Percentiles rank a stretch among this genome's conserved stretches.
phyloP scores from a whole-genome alignment of 805 yeast genomes.

The Pichia ethanolica region DNA sequence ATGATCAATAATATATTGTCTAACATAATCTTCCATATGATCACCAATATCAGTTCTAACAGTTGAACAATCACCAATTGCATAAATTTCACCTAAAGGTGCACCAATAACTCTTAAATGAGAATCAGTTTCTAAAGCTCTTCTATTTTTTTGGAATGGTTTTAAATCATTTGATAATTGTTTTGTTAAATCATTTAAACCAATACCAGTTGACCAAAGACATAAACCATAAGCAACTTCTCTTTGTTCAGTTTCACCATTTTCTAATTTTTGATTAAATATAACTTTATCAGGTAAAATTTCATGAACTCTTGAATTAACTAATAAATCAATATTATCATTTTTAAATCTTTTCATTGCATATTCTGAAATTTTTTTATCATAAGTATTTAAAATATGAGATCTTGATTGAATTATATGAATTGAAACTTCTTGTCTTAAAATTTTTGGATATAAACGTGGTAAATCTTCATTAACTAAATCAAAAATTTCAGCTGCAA shows the following conservation, averaged over 20 bases:
- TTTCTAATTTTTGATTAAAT: conserved; percentile 42
- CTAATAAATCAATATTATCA: conserved; percentile 62
- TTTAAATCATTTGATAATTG: conserved; percentile 43
- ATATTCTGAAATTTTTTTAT: conserved; percentile 60
- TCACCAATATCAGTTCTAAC: conserved; percentile 56
- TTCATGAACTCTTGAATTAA: conserved; percentile 81
- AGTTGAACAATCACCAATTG: conserved; percentile 58
- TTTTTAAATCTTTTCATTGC: conserved; percentile 68
- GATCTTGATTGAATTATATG: conserved; percentile 88
- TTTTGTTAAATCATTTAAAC: conserved; percentile 55
- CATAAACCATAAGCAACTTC: conserved; percentile 61
- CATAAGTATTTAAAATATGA: conserved; percentile 71
- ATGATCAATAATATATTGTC: conserved; percentile 96
- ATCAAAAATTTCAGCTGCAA: conserved; percentile 93
- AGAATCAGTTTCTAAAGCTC: conserved; percentile 74
- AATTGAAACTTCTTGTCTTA: conserved; percentile 66
- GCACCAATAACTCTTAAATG: conserved; percentile 64
- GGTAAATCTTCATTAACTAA: conserved; percentile 84
- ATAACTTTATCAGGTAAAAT: conserved; percentile 62
- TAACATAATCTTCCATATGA: conserved; percentile 87
- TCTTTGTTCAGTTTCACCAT: conserved; percentile 35
- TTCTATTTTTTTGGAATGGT: conserved; percentile 46
- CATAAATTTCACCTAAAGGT: conserved; percentile 60
- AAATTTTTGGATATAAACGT: conserved; percentile 82
- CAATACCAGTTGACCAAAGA: conserved; percentile 72